A percentile compares a stretch with the other conserved stretches of the same genome.
Conservation (phyloP, 140 eudicot species). For the Anethum foeniculum region DNA sequence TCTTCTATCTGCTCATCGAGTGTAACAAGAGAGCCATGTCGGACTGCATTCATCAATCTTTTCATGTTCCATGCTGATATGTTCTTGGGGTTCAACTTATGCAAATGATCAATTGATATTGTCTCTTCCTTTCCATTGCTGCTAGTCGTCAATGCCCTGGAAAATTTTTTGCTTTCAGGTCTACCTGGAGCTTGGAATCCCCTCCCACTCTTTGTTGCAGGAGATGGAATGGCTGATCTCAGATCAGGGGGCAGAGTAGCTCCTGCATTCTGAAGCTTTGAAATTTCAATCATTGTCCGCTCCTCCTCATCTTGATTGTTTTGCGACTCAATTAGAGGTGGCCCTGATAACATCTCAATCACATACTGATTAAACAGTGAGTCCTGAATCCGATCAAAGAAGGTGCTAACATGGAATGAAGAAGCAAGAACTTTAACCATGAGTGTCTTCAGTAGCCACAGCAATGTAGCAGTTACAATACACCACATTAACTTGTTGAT, state of each 20-base stretch:
- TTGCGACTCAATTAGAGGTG: constrained; percentile 43
- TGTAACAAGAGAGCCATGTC: constrained; percentile 55
- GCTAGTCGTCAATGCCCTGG: constrained; percentile 14
- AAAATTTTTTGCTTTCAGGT: constrained; percentile 4
- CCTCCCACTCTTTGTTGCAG: constrained; percentile 18
- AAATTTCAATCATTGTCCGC: constrained; percentile 25
- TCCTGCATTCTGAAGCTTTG: constrained; percentile 29
- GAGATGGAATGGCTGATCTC: constrained; percentile 22
- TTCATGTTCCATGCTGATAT: constrained; percentile 91
- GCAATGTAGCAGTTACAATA: constrained; percentile 51
- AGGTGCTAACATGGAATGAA: constrained; percentile 50
- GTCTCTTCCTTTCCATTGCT: constrained; percentile 24
- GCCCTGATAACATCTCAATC: constrained; percentile 52
- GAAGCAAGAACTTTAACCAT: constrained; percentile 62
- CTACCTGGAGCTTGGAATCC: constrained; percentile 7
- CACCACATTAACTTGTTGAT: constrained; percentile 63
- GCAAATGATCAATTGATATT: constrained; percentile 55
- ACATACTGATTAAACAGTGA: constrained; percentile 58
- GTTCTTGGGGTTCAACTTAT: constrained; percentile 59
- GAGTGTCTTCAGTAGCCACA: constrained; percentile 67
- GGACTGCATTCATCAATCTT: constrained; percentile 53
- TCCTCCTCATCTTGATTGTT: constrained; percentile 36
- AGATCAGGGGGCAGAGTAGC: constrained; percentile 15
- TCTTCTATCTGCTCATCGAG: constrained; percentile 53
- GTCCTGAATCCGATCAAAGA: constrained; percentile 68